These are phyloP conservation scores for Amphibolis antarctica DNA, from an alignment of 106 monocot genomes.

Conservation along the genomic window DNA sequence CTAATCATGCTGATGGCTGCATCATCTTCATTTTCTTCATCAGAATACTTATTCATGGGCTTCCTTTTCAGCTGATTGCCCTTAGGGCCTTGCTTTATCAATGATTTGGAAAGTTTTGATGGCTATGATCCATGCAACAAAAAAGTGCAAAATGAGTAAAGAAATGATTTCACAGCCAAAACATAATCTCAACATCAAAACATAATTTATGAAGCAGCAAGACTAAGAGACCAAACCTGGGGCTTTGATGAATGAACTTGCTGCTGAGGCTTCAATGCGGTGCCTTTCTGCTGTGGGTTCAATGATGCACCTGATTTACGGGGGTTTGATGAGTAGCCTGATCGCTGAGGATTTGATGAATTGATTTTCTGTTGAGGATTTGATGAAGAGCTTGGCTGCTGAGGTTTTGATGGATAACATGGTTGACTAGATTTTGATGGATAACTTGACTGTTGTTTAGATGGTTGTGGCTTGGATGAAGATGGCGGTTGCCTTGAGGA, in stretches of 20 bases:
- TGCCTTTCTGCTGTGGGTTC: neutral
- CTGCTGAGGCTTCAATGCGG: neutral
- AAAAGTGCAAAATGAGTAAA: neutral
- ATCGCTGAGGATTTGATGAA: constrained; percentile 11
- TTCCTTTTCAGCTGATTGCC: constrained; percentile 27
- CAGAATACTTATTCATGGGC: constrained; percentile 18
- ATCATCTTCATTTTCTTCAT: constrained; percentile 39
- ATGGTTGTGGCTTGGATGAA: constrained; percentile 18
- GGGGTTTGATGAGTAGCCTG: neutral
- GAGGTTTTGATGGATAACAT: constrained; percentile 10
- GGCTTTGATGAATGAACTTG: neutral
- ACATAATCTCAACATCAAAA: neutral
- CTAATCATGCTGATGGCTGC: constrained; percentile 22
- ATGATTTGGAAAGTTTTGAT: constrained; percentile 41
- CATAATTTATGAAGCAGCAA: neutral
- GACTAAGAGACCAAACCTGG: neutral
- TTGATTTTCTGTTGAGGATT: neutral
- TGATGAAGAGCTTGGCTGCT: neutral
- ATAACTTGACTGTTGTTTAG: constrained; percentile 1
- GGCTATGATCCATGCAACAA: neutral
- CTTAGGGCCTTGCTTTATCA: constrained; percentile 9
- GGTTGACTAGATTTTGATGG: neutral
- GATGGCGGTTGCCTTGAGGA: constrained; percentile 14
- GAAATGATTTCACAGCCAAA: neutral
- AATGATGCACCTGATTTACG: neutral